phyloP scores from a whole-genome alignment of 345 rosid species.

The Salix exigua region DNA sequence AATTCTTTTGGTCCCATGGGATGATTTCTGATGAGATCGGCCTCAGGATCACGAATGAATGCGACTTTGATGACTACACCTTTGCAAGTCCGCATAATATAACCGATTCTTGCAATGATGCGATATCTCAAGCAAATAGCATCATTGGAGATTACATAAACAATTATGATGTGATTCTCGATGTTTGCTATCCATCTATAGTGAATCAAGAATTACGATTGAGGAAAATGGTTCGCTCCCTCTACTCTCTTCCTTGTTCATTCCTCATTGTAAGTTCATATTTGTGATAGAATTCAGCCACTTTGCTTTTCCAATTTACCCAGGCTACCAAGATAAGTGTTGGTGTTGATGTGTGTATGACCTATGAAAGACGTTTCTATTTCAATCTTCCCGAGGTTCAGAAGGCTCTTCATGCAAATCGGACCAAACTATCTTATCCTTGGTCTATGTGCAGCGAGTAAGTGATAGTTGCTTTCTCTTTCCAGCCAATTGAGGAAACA shows the following conservation, averaged over 20 bases:
- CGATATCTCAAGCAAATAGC: slow-evolving; percentile 44
- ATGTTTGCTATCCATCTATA: slow-evolving; percentile 72
- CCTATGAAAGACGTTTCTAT: slow-evolving; percentile 57
- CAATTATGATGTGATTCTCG: slow-evolving; percentile 75
- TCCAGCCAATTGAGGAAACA: neutral
- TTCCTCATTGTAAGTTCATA: neutral
- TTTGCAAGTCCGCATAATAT: slow-evolving; percentile 55
- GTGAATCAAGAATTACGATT: slow-evolving; percentile 84
- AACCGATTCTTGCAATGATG: slow-evolving; percentile 45
- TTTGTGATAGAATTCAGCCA: neutral
- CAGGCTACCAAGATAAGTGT: slow-evolving; percentile 73
- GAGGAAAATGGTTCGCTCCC: slow-evolving; percentile 52
- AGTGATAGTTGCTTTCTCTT: slow-evolving; percentile 9
- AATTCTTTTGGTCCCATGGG: slow-evolving; percentile 91
- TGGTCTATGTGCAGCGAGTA: slow-evolving; percentile 91
- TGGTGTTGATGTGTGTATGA: slow-evolving; percentile 88
- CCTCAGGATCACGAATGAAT: slow-evolving; percentile 58
- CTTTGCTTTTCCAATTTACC: neutral
- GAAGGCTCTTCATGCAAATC: slow-evolving; percentile 84
- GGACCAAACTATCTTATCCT: slow-evolving; percentile 52
- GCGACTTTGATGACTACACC: slow-evolving; percentile 73
- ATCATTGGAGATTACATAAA: slow-evolving; percentile 64
- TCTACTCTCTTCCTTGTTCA: neutral
- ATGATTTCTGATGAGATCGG: slow-evolving; percentile 95
- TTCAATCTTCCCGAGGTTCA: slow-evolving; percentile 87